phyloP scores from a whole-genome alignment of 441 rosid genomes.

The California macrophylla region DNA sequence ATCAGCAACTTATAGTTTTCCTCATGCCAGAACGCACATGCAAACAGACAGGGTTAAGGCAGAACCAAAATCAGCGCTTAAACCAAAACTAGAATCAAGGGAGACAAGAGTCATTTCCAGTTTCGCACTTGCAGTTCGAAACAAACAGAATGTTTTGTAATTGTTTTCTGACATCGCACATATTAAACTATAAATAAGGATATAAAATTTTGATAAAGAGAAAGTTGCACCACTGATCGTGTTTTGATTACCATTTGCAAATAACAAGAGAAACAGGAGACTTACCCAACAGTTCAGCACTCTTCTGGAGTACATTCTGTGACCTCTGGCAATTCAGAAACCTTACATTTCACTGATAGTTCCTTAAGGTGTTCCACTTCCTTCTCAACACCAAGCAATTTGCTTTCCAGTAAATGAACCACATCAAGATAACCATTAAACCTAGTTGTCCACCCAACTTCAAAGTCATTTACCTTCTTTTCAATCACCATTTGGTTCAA shows the following conservation, averaged over 20 bases:
- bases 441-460: slow-evolving; percentile 28
- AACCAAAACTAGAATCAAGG: not conserved
- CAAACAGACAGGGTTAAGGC: not conserved
- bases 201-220: not conserved
- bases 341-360: slow-evolving; percentile 21
- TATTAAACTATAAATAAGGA: not conserved
- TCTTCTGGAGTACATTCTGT: slow-evolving; percentile 25
- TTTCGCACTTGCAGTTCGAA: not conserved
- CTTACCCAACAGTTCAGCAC: slow-evolving; percentile 7
- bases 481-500: slow-evolving; percentile 25
- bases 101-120: not conserved
- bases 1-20: not conserved
- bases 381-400: slow-evolving; percentile 34
- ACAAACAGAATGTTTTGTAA: not conserved
- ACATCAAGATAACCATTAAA: slow-evolving; percentile 26
- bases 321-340: slow-evolving; percentile 11
- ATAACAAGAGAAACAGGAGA: not conserved
- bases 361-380: slow-evolving; percentile 35
- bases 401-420: slow-evolving; percentile 26
- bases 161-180: not conserved
- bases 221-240: not conserved
- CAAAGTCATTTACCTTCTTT: slow-evolving; percentile 45
- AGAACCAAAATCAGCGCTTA: not conserved
- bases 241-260: not conserved
- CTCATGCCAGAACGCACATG: not conserved